These are phyloP conservation scores for Silene latifolia DNA, from an alignment of 148 eudicot species.

Conservation along the genomic window DNA sequence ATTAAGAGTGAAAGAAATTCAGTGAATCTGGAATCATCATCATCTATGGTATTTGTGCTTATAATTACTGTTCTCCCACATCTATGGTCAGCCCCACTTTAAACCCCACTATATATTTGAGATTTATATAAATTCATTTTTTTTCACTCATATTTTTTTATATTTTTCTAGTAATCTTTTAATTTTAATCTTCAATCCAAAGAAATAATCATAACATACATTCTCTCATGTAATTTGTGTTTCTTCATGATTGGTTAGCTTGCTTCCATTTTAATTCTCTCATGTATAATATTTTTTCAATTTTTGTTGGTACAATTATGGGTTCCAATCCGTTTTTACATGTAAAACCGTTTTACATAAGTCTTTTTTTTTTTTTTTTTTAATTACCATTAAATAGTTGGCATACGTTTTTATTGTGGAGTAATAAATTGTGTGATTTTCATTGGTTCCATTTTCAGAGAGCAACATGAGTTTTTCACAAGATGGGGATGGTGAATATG, in stretches of 20 bases:
- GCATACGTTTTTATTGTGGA: not conserved
- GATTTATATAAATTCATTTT: not conserved
- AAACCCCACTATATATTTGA: constrained; percentile 12
- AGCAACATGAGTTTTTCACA: constrained; percentile 54
- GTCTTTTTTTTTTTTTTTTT: constrained; percentile 5
- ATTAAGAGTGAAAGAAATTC: constrained; percentile 19
- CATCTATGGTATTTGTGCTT: constrained; percentile 24
- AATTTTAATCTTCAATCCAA: constrained; percentile 4
- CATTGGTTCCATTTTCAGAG: constrained; percentile 31
- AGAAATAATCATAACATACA: constrained; percentile 5
- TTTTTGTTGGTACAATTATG: too few species aligned
- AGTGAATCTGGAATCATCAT: constrained; percentile 24
- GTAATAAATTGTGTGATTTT: not conserved
- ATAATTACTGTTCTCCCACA: constrained; percentile 2
- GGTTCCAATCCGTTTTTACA: too few species aligned
- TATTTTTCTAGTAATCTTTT: not conserved
- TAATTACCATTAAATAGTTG: not conserved
- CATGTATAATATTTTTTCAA: too few species aligned
- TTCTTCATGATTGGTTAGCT: constrained; percentile 15
- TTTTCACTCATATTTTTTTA: not conserved
- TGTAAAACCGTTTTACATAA: too few species aligned
- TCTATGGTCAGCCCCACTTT: constrained; percentile 23
- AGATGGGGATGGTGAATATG: constrained; percentile 79
- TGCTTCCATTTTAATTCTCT: constrained; percentile 2
- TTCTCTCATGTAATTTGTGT: too few species aligned